Conservation (phyloP, 495 filamentous ascomycete species). For the Echria macrotheca region DNA sequence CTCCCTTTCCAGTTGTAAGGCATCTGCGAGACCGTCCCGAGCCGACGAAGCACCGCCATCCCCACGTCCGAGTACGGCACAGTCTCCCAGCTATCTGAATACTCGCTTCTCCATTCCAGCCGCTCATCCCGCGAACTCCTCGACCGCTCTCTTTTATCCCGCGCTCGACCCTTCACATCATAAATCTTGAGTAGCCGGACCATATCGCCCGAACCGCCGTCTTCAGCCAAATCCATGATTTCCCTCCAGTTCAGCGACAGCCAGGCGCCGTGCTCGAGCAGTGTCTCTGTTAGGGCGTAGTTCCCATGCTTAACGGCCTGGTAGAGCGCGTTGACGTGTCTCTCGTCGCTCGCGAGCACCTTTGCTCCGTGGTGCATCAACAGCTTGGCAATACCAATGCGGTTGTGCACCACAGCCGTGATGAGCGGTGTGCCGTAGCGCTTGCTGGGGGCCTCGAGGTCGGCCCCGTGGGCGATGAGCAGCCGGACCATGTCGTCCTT, state of each 20-base stretch:
- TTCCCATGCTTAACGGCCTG: not conserved
- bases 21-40: not conserved
- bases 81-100: not conserved
- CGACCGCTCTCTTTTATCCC: not conserved
- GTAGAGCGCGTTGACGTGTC: constrained; percentile 1
- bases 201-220: not conserved
- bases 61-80: not conserved
- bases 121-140: not conserved
- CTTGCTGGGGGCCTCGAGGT: not conserved
- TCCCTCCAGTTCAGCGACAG: not conserved
- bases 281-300: not conserved
- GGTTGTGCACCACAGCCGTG: not conserved
- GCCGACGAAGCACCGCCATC: not conserved
- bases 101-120: not conserved
- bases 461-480: not conserved
- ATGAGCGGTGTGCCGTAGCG: not conserved
- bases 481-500: not conserved
- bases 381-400: not conserved
- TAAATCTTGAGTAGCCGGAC: not conserved
- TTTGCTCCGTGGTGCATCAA: not conserved
- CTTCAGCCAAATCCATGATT: not conserved
- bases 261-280: constrained; percentile 3
- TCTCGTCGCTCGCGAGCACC: not conserved
- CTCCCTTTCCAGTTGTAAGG: not conserved
- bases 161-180: not conserved